phyloP scores from a whole-genome alignment of 331 rosid genomes.

The Stylosanthes scabra region DNA sequence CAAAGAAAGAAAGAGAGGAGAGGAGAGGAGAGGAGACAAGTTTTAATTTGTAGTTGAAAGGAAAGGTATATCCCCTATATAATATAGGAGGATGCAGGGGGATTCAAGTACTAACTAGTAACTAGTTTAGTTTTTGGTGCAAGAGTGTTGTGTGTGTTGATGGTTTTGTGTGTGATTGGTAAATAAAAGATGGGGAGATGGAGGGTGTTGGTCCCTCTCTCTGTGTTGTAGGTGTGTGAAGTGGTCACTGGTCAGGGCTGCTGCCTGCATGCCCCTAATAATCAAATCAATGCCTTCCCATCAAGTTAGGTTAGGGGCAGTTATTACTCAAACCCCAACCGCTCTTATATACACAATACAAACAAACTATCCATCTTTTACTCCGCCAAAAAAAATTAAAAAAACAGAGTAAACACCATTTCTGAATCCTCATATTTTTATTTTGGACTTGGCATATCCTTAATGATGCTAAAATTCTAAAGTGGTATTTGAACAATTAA shows the following conservation, averaged over 20 bases:
- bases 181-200: slow-evolving; percentile 37
- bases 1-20: slow-evolving; percentile 10
- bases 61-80: slow-evolving; percentile 36
- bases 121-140: no score
- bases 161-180: slow-evolving; percentile 33
- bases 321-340: background rate
- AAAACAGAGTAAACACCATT: no score
- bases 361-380: no score
- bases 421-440: no score
- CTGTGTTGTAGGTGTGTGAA: slow-evolving; percentile 7
- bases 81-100: background rate
- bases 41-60: slow-evolving; percentile 43
- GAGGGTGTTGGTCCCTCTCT: slow-evolving; percentile 50
- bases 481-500: no score
- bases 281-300: no score
- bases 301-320: slow-evolving; percentile 19
- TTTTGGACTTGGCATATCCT: no score
- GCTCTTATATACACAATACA: no score
- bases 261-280: slow-evolving; percentile 19
- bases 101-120: background rate
- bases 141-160: background rate
- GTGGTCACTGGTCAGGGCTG: slow-evolving; percentile 17
- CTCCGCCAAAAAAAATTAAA: no score
- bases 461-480: no score
- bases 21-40: slow-evolving; percentile 30